Percentiles rank a stretch among this genome's conserved stretches.
Conservation (phyloP, 768 basidiomycete species). For the Omphalotus guepiniiformis region DNA sequence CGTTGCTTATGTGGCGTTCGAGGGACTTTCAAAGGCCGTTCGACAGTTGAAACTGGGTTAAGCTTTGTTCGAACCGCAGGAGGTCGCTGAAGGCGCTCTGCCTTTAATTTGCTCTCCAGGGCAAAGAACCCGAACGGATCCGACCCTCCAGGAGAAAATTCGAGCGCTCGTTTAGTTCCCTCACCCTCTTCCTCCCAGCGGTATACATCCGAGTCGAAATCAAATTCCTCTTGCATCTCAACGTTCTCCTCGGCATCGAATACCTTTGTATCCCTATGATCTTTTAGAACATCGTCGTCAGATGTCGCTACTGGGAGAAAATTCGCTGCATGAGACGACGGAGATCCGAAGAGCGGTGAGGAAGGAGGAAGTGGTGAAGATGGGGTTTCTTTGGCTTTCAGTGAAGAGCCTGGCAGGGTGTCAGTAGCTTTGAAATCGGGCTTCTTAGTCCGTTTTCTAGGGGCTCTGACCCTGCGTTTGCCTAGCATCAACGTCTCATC, state of each 20-base stretch:
- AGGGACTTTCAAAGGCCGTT: background rate
- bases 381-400: conserved; percentile 5
- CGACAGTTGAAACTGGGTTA: background rate
- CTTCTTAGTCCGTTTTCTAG: background rate
- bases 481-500: background rate
- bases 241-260: background rate
- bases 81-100: conserved; percentile 27
- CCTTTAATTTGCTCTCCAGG: conserved; percentile 47
- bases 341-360: conserved; percentile 24
- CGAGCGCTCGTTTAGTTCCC: conserved; percentile 4
- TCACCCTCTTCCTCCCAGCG: conserved; percentile 10
- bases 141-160: conserved; percentile 19
- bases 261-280: background rate
- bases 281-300: background rate
- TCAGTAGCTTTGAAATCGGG: background rate
- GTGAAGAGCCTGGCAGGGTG: background rate
- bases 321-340: conserved; percentile 13
- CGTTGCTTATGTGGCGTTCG: conserved; percentile 10
- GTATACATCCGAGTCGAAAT: conserved; percentile 6
- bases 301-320: conserved; percentile 3
- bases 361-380: conserved; percentile 31
- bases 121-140: conserved; percentile 60
- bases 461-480: background rate
- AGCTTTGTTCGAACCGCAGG: background rate
- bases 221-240: conserved; percentile 1